A percentile compares a stretch with the other conserved stretches of the same genome.
Evolutionary conservation across 768 basidiomycete genomes (phyloP).

Genomic region (Pholiota conissans): DNA sequence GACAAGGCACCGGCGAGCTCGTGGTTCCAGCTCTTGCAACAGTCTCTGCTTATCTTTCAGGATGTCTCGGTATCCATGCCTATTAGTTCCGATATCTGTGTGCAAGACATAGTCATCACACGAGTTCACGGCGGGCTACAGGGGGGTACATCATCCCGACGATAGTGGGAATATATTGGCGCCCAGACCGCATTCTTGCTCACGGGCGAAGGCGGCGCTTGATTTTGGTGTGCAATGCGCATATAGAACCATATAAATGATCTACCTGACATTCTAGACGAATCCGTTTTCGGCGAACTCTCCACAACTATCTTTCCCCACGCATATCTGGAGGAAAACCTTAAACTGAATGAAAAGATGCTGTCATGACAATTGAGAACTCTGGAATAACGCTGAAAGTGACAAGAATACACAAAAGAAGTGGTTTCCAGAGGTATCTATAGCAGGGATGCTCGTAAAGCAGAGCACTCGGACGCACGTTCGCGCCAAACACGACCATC

Average conservation of each 20-base stretch:
- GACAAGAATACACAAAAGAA: background rate
- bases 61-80: too few relatives aligned
- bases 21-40: too few relatives aligned
- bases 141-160: too few relatives aligned
- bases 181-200: background rate
- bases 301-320: background rate
- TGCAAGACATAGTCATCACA: too few relatives aligned
- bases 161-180: background rate
- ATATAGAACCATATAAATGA: background rate
- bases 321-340: background rate
- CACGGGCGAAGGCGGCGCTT: background rate
- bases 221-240: background rate
- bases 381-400: background rate
- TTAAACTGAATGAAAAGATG: background rate
- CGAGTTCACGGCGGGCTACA: too few relatives aligned
- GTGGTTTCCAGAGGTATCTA: too few relatives aligned
- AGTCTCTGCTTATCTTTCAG: too few relatives aligned
- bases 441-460: too few relatives aligned
- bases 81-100: too few relatives aligned
- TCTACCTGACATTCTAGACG: background rate
- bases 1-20: too few relatives aligned
- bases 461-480: conserved; percentile 3
- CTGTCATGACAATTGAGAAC: background rate
- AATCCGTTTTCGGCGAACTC: background rate
- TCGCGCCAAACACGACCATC: background rate